Conservation (phyloP, 768 basidiomycete species). For the Agaricus bisporus region DNA sequence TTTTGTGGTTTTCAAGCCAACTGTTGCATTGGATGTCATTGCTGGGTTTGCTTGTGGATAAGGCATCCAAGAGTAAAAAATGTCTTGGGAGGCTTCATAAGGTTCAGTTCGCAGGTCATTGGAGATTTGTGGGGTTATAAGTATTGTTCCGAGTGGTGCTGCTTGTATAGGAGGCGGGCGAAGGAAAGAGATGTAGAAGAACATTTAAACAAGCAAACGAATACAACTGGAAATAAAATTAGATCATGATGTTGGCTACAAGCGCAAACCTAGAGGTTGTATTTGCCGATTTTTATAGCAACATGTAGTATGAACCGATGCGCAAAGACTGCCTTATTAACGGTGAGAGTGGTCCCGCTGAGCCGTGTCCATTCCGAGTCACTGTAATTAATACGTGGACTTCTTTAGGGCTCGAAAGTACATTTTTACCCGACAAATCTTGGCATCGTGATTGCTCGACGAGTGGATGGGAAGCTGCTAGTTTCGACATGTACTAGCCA, state of each 20-base stretch:
- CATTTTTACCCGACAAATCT: background rate
- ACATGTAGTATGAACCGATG: too few species aligned
- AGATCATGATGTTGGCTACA: background rate
- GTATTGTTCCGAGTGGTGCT: conserved; percentile 38
- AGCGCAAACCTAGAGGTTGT: too few species aligned
- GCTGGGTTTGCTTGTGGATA: conserved; percentile 4
- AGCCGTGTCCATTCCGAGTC: too few species aligned
- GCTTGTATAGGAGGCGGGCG: conserved; percentile 70
- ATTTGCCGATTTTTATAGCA: too few species aligned
- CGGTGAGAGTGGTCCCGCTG: too few species aligned
- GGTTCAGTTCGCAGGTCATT: conserved; percentile 88
- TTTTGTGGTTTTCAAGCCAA: conserved; percentile 26
- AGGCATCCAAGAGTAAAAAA: conserved; percentile 64
- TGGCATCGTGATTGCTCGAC: too few species aligned
- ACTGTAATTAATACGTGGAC: too few species aligned
- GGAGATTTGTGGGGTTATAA: conserved; percentile 74
- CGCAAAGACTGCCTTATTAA: too few species aligned
- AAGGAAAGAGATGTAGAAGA: conserved; percentile 85
- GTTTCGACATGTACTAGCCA: too few species aligned
- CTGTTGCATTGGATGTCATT: conserved; percentile 5
- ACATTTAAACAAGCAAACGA: conserved; percentile 40
- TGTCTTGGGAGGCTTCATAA: conserved; percentile 46
- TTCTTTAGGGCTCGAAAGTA: too few species aligned
- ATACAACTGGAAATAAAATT: background rate
- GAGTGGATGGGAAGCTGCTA: too few species aligned